A percentile compares a stretch with the other conserved stretches of the same genome.
phyloP scores from a whole-genome alignment of 2,329 filamentous ascomycete species.

The Aspergillus costaricaensis region DNA sequence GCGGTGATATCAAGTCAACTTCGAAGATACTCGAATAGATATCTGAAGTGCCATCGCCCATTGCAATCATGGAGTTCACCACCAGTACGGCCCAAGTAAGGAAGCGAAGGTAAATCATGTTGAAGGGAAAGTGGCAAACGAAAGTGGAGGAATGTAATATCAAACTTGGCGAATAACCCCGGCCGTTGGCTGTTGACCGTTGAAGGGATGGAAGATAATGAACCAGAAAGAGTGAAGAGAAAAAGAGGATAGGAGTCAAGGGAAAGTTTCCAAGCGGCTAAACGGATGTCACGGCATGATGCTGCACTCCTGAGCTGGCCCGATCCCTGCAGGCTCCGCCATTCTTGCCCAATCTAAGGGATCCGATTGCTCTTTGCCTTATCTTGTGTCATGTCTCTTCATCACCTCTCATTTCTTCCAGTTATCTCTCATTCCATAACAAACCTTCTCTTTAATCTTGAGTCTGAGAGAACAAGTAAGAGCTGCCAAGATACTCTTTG shows the following conservation, averaged over 20 bases:
- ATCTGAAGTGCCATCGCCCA: not conserved
- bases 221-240: not conserved
- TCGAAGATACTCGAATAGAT: not conserved
- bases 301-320: not conserved
- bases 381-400: no score
- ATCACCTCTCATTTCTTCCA: no score
- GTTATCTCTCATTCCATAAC: no score
- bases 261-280: not conserved
- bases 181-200: not conserved
- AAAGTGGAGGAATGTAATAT: not conserved
- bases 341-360: not conserved
- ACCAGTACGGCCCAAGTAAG: not conserved
- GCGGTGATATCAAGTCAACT: conserved; percentile 15
- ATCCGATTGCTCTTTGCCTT: no score
- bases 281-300: not conserved
- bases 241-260: not conserved
- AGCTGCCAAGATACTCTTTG: no score
- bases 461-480: no score
- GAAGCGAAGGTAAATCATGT: not conserved
- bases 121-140: not conserved
- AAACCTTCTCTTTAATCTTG: no score
- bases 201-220: not conserved
- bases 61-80: not conserved
- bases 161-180: not conserved
- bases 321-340: not conserved